These are phyloP conservation scores for Pythium monospermum DNA, from an alignment of 352 stramenopile species.

Conservation along the genomic window DNA sequence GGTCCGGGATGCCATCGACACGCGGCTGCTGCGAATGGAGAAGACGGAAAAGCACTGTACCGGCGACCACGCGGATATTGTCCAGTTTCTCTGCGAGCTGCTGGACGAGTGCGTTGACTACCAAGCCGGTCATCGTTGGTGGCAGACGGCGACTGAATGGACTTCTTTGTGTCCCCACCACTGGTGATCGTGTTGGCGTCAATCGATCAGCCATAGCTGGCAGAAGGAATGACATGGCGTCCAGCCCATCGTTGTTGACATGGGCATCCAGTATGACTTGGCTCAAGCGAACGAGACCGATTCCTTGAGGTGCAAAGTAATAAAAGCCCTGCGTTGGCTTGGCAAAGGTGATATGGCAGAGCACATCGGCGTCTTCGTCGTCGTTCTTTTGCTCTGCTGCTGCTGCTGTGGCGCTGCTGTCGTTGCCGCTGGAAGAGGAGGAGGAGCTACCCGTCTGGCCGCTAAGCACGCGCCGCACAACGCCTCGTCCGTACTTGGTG, in stretches of 20 bases:
- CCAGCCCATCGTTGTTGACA: slow-evolving; percentile 1
- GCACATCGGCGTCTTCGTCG: slow-evolving; percentile 18
- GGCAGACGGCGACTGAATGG: slow-evolving; percentile 38
- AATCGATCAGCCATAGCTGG: slow-evolving; percentile 10
- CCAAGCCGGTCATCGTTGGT: slow-evolving; percentile 32
- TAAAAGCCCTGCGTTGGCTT: slow-evolving; percentile 59
- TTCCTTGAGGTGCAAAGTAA: slow-evolving; percentile 60
- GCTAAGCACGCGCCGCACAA: slow-evolving; percentile 35
- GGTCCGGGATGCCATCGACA: slow-evolving; percentile 73
- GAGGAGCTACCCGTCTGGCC: slow-evolving; percentile 19
- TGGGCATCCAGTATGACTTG: too few relatives aligned
- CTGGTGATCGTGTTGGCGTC: not conserved
- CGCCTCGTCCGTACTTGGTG: slow-evolving; percentile 37
- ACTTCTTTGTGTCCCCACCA: not conserved
- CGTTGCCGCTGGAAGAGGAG: too few relatives aligned
- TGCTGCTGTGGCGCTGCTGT: too few relatives aligned
- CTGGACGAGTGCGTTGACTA: slow-evolving; percentile 80
- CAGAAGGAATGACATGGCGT: slow-evolving; percentile 13
- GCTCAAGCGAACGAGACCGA: slow-evolving; percentile 42
- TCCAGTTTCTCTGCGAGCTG: slow-evolving; percentile 97
- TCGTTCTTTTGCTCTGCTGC: too few relatives aligned
- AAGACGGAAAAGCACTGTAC: slow-evolving; percentile 83
- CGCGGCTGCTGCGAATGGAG: slow-evolving; percentile 61
- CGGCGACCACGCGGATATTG: slow-evolving; percentile 85
- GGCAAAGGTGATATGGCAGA: slow-evolving; percentile 63